These are phyloP conservation scores for Aspergillus terreus DNA, from an alignment of 2,329 filamentous ascomycete species.

Conservation along the genomic window DNA sequence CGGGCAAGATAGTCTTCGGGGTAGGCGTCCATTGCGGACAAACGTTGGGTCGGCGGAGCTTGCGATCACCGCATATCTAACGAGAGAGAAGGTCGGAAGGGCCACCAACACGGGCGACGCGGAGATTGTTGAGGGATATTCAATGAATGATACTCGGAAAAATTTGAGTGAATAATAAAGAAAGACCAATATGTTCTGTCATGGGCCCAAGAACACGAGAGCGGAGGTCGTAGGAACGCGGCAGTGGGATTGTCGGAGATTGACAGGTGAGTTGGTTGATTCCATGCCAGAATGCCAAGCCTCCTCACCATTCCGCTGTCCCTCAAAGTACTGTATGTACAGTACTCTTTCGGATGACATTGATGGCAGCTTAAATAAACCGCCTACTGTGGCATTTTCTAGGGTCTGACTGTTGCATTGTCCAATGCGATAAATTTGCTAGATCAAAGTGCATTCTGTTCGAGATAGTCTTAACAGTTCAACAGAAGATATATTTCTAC, in stretches of 20 bases:
- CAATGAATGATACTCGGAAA: background rate
- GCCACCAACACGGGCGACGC: background rate
- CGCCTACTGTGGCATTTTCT: no score
- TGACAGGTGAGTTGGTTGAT: background rate
- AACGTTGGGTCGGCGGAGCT: slow-evolving; percentile 14
- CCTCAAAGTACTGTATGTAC: no score
- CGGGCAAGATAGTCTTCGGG: slow-evolving; percentile 71
- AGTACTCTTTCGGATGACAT: no score
- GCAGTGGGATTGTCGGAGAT: background rate
- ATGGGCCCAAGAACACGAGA: background rate
- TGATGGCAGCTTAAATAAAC: no score
- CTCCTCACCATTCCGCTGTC: background rate
- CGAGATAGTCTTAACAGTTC: no score
- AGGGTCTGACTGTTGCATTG: no score
- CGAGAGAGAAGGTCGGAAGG: background rate
- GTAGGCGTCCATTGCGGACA: slow-evolving; percentile 46
- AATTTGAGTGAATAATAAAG: no score
- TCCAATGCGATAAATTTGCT: no score
- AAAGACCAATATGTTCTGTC: no score
- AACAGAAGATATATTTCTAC: no score
- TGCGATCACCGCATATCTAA: slow-evolving; percentile 34
- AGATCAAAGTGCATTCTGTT: no score
- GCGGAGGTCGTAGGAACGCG: background rate
- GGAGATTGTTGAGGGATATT: background rate
- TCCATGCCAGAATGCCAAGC: background rate